phyloP scores from a whole-genome alignment of 1,139 yeast species.

The Yamadazyma sp. region DNA sequence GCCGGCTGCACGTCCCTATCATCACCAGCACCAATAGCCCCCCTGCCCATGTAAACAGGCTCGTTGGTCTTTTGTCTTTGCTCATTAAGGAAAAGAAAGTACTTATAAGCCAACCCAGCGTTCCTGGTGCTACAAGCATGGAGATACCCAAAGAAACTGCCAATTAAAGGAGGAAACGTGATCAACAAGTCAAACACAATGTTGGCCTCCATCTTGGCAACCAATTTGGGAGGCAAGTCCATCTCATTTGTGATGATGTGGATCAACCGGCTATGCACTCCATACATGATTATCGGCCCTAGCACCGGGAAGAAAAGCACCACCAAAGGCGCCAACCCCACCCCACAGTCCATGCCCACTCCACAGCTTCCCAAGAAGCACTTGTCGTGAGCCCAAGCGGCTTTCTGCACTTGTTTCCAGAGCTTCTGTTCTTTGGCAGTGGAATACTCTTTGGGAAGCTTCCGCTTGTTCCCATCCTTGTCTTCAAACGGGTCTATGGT shows the following conservation, averaged over 20 bases:
- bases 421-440: constrained; percentile 62
- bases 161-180: constrained; percentile 76
- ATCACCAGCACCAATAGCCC: constrained; percentile 14
- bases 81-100: constrained; percentile 38
- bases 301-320: constrained; percentile 67
- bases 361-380: constrained; percentile 76
- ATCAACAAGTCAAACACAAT: constrained; percentile 71
- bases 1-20: constrained; percentile 5
- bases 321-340: constrained; percentile 73
- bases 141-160: constrained; percentile 75
- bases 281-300: constrained; percentile 82
- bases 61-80: constrained; percentile 25
- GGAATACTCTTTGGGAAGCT: constrained; percentile 53
- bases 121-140: constrained; percentile 87
- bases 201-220: constrained; percentile 72
- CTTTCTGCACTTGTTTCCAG: constrained; percentile 71
- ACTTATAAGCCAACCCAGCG: constrained; percentile 69
- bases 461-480: constrained; percentile 54
- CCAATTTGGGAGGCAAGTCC: constrained; percentile 56
- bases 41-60: constrained; percentile 24
- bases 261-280: constrained; percentile 67
- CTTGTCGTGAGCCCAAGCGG: constrained; percentile 85
- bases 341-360: constrained; percentile 68
- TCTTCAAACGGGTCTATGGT: constrained; percentile 73
- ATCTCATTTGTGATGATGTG: constrained; percentile 55